Evolutionary conservation across 2,329 filamentous ascomycete species (phyloP), one percentile per base, ranked within the genome.

Genomic region (Simplicillium sp.): DNA sequence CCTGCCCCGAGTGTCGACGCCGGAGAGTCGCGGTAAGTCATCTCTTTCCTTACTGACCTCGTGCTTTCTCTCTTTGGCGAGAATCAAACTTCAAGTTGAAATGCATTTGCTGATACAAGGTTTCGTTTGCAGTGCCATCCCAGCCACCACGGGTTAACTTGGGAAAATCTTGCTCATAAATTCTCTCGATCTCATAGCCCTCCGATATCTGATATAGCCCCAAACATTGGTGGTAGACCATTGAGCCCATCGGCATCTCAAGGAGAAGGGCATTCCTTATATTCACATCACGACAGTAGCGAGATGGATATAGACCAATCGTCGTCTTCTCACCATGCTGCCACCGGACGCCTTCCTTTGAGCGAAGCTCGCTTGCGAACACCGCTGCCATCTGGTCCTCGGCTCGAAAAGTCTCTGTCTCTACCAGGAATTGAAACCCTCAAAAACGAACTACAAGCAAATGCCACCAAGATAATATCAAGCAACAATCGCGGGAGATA

Each of bases 121-220:
- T 46, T 43, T 28, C 41, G 41, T 33, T 37, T 25, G 13, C 42
- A 75, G 74, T 79, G 75, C 53, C 71, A 77, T 49, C 74, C 75
- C 12, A 72, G 67, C 48, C 75, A 79, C 53, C 74, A 77, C 48
- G 71, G 71, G 48, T 72, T 77, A 71, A 75, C 70, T 11, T 79
- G 74, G 73, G 73, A 77, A 53, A 73, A 77, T 46, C 70, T 74
- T 13, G 63, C 71, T 36, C 62, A 60, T 50, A 77, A 75, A 49
- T 77, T 74, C 41, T 60, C 65, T 56, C 65, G 68, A 43, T 67
- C 70, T 33, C 65, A 70, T 42, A 76, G 72, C 48, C 71, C 73
- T 28, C 59, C 56, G 20, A 60, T 72, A 36, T 70, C 69, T 44
- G 71, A 75, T 17, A 67, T 73, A 35, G 62, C 66, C 25, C 64